phyloP scores from a whole-genome alignment of 768 basidiomycete species.

The Pleurotus tuoliensis region DNA sequence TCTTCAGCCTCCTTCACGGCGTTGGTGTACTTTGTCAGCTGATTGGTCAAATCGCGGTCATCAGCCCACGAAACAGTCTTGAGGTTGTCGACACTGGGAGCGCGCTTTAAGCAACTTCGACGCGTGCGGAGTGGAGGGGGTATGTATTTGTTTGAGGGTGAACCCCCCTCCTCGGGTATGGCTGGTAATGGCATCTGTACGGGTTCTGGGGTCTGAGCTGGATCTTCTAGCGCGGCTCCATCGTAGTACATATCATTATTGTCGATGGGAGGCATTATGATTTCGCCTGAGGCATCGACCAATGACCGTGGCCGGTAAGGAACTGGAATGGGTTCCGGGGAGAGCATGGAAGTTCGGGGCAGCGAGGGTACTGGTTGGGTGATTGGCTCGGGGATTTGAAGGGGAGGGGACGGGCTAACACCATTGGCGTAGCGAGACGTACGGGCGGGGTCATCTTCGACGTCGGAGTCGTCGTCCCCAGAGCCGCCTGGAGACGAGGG shows the following conservation, averaged over 20 bases:
- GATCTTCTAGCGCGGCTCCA: neutral
- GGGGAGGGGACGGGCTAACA: neutral
- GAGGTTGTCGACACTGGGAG: conserved; percentile 47
- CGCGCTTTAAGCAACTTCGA: conserved; percentile 64
- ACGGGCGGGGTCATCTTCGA: neutral
- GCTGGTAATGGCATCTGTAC: neutral
- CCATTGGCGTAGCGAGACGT: neutral
- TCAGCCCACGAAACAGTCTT: conserved; percentile 80
- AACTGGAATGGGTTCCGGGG: conserved; percentile 5
- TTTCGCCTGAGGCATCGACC: neutral
- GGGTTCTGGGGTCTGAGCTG: neutral
- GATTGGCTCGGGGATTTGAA: conserved; percentile 2
- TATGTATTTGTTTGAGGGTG: neutral
- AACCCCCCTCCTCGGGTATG: neutral
- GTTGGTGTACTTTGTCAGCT: conserved; percentile 45
- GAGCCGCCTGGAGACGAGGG: neutral
- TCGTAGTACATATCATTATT: neutral
- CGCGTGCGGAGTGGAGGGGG: conserved; percentile 32
- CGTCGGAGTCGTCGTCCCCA: neutral
- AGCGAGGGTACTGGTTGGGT: conserved; percentile 1
- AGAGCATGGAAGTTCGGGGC: neutral
- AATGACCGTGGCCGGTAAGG: neutral
- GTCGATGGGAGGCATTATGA: neutral
- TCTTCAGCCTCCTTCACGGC: conserved; percentile 35
- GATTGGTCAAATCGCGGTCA: conserved; percentile 54